Base-by-base conservation (phyloP, 2,329 filamentous ascomycete genomes). In the Basipetospora chlamydospora region DNA sequence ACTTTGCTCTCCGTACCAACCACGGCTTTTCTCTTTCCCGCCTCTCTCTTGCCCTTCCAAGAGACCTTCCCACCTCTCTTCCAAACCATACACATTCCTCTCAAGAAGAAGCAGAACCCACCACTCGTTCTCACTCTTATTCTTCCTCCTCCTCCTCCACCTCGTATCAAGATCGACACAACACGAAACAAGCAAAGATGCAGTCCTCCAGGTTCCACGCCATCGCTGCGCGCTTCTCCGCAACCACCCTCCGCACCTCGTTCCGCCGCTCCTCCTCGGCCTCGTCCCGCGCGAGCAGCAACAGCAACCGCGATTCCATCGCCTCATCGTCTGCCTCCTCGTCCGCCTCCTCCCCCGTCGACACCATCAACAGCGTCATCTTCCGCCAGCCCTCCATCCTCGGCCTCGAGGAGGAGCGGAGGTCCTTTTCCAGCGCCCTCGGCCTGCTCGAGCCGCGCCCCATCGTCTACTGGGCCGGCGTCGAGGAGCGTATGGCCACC, bases 391-490 rank as follows among this genome's bases (percentile, higher is more conserved):
- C 69, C 10, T 72, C 67, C 13, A 63, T 73, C 43, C 49, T 67
- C n/a, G 61, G 67, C 46, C 55, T 73, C 42, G 68, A 75, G 46
- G 69, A 70, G 47, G 72, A 77, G 54, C 64, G 63, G 43, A 58
- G 55, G 46, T 61, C 54, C 45, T 73, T 70, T 38, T 60, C 61
- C 8, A 58, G 57, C 35, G 70, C 70, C 46, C 58, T 77, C 7
- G 61, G 59, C 45, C 58, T 78, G 13, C 61, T 78, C 18, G 73
- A 78, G 54, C 73, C 73, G 2, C 57, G 73, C 29, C 73, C 73
- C 9, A 61, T 75, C 25, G 69, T 75, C 37, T 76, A 74, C 55
- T 77, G 72, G 66, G 70, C 67, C 44, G 70, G 73, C 26, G 52
- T 77, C 33, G 73, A 77, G 54, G 73, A 76, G 57, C 62, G 70